These are phyloP conservation scores for Paxillus involutus DNA, from an alignment of 768 basidiomycete genomes.

Conservation along the genomic window DNA sequence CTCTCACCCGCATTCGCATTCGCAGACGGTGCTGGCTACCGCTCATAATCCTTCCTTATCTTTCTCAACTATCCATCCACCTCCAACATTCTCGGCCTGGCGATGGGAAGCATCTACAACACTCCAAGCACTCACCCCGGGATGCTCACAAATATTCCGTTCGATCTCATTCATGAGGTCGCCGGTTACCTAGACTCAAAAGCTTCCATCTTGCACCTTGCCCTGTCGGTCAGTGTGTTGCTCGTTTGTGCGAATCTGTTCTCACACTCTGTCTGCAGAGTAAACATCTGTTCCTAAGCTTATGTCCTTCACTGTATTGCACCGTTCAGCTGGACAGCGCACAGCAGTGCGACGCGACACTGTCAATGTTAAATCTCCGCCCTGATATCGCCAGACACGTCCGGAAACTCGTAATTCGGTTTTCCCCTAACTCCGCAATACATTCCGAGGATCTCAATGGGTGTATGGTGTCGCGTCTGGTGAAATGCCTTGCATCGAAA, in stretches of 20 bases:
- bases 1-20: too few relatives aligned
- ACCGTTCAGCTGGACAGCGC: slow-evolving; percentile 52
- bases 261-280: slow-evolving; percentile 41
- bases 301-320: slow-evolving; percentile 61
- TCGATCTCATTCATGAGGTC: slow-evolving; percentile 69
- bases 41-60: too few relatives aligned
- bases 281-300: slow-evolving; percentile 47
- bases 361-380: slow-evolving; percentile 58
- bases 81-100: too few relatives aligned
- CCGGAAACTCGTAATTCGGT: slow-evolving; percentile 51
- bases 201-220: slow-evolving; percentile 57
- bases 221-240: slow-evolving; percentile 50
- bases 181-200: slow-evolving; percentile 51
- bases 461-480: slow-evolving; percentile 47
- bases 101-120: not conserved
- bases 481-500: slow-evolving; percentile 48
- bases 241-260: not conserved
- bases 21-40: too few relatives aligned
- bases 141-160: slow-evolving; percentile 36
- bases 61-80: too few relatives aligned
- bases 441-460: slow-evolving; percentile 15
- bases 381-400: slow-evolving; percentile 69
- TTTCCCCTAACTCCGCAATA: slow-evolving; percentile 30
- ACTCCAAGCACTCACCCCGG: not conserved
- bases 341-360: slow-evolving; percentile 62